Base-by-base conservation (phyloP, 129 eudicot species). In the Scalesia atractyloides region DNA sequence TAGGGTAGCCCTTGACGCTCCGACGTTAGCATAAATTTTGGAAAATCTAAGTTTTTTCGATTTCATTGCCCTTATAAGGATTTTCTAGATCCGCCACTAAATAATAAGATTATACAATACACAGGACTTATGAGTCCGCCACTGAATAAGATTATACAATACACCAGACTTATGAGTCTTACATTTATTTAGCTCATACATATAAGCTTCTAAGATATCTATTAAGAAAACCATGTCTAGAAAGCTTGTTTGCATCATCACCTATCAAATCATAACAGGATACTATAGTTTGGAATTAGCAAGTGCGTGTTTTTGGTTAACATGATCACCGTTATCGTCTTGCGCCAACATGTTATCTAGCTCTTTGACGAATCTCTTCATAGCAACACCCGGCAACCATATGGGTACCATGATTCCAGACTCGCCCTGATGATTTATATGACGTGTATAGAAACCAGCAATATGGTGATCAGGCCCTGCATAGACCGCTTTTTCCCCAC, bases 401-500 rank as follows among this genome's bases (percentile, higher is more conserved):
- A 59, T 4, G 64, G 64, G 64, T 59, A 59, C 43, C 18, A 59
- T 0, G 18, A 59, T 24, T 26, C 41, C 64, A 26, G 64, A 59
- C 14, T 59, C 64, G 0, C 74, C 81, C 14, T 83, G 75, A 7
- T 24, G 49, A 48, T 83, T 83, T 69, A 18, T 52, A 17, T 59
- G 72, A 8, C 69, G 52, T 6, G 77, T 60, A 30, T 65, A 80
- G 68, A 51, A 59, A 43, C 77, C 77, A 15, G 16, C 34, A 7
- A 68, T 64, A 1, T 72, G 82, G 5, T 39, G 5, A 14, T 60
- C 83, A 0, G 78, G 78, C 5, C 83, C 85, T 4, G 78, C 73
- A 19, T 67, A 84, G 5, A 43, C 59, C 6, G 88, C 73, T 14
- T 80, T 80, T 76, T 6, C 88, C 88, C 88, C 88, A 84, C 53